These are phyloP conservation scores for Metarhizium anisopliae DNA, from an alignment of 2,329 filamentous ascomycete species.

Conservation along the genomic window DNA sequence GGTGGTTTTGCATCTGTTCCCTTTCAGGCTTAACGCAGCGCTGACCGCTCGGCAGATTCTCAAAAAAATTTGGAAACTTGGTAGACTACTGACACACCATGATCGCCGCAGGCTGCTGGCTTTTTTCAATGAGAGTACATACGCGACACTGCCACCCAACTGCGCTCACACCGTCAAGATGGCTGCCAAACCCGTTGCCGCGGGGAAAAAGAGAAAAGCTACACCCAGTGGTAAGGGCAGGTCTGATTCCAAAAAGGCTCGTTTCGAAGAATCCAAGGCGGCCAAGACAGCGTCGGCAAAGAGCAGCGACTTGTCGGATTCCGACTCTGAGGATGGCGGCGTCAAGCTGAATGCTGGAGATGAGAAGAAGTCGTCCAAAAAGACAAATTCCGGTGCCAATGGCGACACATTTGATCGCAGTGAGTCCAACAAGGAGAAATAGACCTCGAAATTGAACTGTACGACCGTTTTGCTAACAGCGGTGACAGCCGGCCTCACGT, in stretches of 20 bases:
- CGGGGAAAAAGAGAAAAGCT: slow-evolving; percentile 50
- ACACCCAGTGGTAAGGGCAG: slow-evolving; percentile 33
- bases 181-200: slow-evolving; percentile 37
- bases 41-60: slow-evolving; percentile 28
- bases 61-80: slow-evolving; percentile 12
- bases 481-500: slow-evolving; percentile 33
- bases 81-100: neutral
- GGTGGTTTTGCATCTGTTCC: slow-evolving; percentile 4
- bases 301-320: slow-evolving; percentile 31
- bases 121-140: neutral
- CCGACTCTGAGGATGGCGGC: slow-evolving; percentile 40
- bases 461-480: neutral
- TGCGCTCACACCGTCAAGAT: slow-evolving; percentile 20
- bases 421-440: slow-evolving; percentile 15
- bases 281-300: slow-evolving; percentile 23
- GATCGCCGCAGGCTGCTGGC: neutral
- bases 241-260: slow-evolving; percentile 41
- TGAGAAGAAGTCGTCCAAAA: slow-evolving; percentile 25
- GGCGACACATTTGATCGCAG: slow-evolving; percentile 34
- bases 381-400: slow-evolving; percentile 19
- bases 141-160: neutral
- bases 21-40: slow-evolving; percentile 12
- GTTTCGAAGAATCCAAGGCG: slow-evolving; percentile 27
- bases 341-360: slow-evolving; percentile 32
- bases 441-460: neutral